Base-by-base conservation (phyloP, 2,329 filamentous ascomycete genomes). In the Fusarium nurragi region DNA sequence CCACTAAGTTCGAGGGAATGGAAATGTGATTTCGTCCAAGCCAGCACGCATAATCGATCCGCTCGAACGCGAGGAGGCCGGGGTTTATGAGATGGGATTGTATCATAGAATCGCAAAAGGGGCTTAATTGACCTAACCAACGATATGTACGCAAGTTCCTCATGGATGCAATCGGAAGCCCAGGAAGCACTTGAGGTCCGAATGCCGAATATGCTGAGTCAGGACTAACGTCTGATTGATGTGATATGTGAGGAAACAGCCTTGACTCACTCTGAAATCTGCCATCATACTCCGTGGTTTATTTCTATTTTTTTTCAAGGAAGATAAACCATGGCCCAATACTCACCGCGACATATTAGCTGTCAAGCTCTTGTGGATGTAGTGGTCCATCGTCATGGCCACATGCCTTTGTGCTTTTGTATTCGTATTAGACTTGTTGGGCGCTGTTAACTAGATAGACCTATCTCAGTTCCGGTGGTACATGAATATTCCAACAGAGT, bases 231-330 rank as follows among this genome's bases (percentile, higher is more conserved):
- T 43, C 36, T 55, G 25, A 22, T 37, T 36, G 32, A 28, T 30
- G 41, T 61, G 58, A 62, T n/a, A 38, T 54, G 40, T 36, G 19
- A 63, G 54, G n/a, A 54, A 19, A 34, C 32, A 74, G 73, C 86
- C 88, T 91, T 89, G 84, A 84, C 88, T 91, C 90, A 93, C 90
- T 93, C 90, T 90, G 90, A 91, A 84, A 87, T 85, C 82, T 86
- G 87, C 87, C 84, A 79, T 77, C 48, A 79, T 80, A 77, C 83
- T 74, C 86, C 79, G 82, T 92, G 89, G 88, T 88, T 81, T 84
- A 83, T 88, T 86, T 90, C 90, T 90, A 91, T 92, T 92, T 92
- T 92, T 86, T 87, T 87, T 86, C 85, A 81, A 92, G 90, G 90
- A 84, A 93, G 87, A 93, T 82, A 68, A 79, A 88, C 71, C 34